Percentiles rank a stretch among this genome's conserved stretches.
Evolutionary conservation across 164 flowering plant species (phyloP).

Genomic region (Santalum album): DNA sequence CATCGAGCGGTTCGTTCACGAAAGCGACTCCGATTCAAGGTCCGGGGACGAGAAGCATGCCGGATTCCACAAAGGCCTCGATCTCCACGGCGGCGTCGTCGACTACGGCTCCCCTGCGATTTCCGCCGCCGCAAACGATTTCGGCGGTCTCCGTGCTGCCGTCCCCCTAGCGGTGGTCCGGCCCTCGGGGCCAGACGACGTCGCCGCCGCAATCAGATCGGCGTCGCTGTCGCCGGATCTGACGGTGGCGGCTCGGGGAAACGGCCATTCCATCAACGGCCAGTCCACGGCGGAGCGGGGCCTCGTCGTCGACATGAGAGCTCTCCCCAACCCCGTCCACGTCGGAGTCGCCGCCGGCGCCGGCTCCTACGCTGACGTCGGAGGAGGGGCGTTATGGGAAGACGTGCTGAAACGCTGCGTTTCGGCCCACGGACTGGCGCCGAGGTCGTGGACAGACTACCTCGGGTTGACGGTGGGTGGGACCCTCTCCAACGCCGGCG

Average conservation of each 20-base stretch:
- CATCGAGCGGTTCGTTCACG: constrained; percentile 39
- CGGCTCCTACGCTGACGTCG: constrained; percentile 38
- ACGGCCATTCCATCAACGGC: constrained; percentile 91
- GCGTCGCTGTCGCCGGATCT: constrained; percentile 32
- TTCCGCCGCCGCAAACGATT: constrained; percentile 44
- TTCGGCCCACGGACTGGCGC: constrained; percentile 44
- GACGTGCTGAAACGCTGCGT: constrained; percentile 51
- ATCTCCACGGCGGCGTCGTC: constrained; percentile 38
- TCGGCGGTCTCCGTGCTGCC: constrained; percentile 50
- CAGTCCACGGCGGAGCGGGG: constrained; percentile 78
- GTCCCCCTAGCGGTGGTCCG: constrained; percentile 47
- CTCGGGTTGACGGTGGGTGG: constrained; percentile 85
- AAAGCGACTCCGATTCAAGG: constrained; percentile 27
- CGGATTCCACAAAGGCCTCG: constrained; percentile 13
- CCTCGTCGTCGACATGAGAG: constrained; percentile 65
- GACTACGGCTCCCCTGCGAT: constrained; percentile 18
- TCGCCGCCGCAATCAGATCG: constrained; percentile 30
- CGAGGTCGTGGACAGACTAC: constrained; percentile 89
- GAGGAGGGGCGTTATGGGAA: constrained; percentile 85
- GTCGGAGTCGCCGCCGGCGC: constrained; percentile 7
- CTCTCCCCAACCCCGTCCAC: constrained; percentile 18
- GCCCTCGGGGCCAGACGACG: constrained; percentile 43
- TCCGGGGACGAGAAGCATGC: constrained; percentile 2
- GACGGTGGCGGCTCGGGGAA: constrained; percentile 86
- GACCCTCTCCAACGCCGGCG: constrained; percentile 81